Conservation (phyloP, 2,329 filamentous ascomycete species). For the Fusarium sp. region DNA sequence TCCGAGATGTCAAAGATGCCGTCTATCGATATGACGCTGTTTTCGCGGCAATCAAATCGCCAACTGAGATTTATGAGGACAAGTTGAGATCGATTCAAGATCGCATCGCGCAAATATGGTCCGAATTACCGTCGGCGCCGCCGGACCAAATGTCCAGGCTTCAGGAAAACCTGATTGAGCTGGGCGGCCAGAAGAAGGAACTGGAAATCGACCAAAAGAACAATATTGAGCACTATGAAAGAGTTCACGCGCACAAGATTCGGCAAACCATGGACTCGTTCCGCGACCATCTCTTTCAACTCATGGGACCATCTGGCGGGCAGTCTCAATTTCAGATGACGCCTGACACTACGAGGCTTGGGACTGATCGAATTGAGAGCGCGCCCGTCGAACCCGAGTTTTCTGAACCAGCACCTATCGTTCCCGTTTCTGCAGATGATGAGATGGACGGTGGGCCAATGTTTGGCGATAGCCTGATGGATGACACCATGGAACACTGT, state of each 20-base stretch:
- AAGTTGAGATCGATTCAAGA: neutral
- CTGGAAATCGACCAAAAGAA: constrained; percentile 1
- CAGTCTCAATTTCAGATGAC: neutral
- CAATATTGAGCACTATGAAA: neutral
- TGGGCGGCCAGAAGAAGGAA: constrained; percentile 6
- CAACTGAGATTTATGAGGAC: neutral
- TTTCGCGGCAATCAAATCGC: neutral
- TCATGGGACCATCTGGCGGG: neutral
- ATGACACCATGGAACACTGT: neutral
- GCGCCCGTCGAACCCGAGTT: neutral
- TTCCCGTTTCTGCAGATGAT: neutral
- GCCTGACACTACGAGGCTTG: neutral
- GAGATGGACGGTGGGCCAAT: neutral
- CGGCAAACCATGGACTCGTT: neutral
- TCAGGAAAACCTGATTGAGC: neutral
- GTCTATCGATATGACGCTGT: neutral
- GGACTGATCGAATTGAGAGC: neutral
- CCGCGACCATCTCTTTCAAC: neutral
- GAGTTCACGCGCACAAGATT: neutral
- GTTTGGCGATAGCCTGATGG: neutral
- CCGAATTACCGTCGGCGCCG: neutral
- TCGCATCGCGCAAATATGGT: neutral
- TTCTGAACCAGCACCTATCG: neutral
- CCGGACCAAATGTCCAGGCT: neutral
- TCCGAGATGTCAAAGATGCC: constrained; percentile 3